A percentile compares a stretch with the other conserved stretches of the same genome.
These are phyloP conservation scores for Hortaea werneckii DNA, from an alignment of 2,329 filamentous ascomycete genomes.

Conservation along the genomic window DNA sequence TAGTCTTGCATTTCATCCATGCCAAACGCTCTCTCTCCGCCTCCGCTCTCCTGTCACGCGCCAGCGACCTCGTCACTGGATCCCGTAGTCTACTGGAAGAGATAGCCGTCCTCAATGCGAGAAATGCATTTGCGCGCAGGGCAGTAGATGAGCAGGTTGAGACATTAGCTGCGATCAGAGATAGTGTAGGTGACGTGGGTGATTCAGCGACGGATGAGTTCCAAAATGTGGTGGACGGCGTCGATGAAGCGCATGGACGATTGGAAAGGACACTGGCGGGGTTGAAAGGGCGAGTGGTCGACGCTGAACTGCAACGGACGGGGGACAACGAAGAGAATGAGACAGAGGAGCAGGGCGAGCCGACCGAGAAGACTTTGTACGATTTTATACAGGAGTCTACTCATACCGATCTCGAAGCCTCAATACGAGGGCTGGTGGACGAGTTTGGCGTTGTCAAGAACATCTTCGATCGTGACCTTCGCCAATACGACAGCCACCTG, in stretches of 20 bases:
- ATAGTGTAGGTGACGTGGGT: slow-evolving; percentile 33
- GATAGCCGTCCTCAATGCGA: slow-evolving; percentile 56
- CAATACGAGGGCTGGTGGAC: slow-evolving; percentile 60
- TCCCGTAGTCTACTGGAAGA: slow-evolving; percentile 71
- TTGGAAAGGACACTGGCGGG: slow-evolving; percentile 57
- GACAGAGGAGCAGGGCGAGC: slow-evolving; percentile 4
- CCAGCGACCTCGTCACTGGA: slow-evolving; percentile 71
- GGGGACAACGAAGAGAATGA: slow-evolving; percentile 1
- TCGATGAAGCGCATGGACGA: slow-evolving; percentile 57
- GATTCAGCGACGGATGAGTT: slow-evolving; percentile 35
- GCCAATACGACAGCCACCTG: slow-evolving; percentile 66
- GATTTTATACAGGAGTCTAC: slow-evolving; percentile 68
- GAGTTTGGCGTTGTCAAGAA: slow-evolving; percentile 60
- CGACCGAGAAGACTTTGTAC: slow-evolving; percentile 48
- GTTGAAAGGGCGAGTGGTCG: slow-evolving; percentile 54
- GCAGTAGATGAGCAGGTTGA: slow-evolving; percentile 36
- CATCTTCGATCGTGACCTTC: slow-evolving; percentile 42
- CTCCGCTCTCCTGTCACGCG: slow-evolving; percentile 71
- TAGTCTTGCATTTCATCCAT: slow-evolving; percentile 74
- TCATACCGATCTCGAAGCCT: slow-evolving; percentile 55
- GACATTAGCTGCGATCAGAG: slow-evolving; percentile 32
- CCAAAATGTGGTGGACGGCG: slow-evolving; percentile 28
- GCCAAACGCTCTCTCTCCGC: slow-evolving; percentile 82
- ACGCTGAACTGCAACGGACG: slow-evolving; percentile 50
- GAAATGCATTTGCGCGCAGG: slow-evolving; percentile 33